Percentiles rank a stretch among this genome's conserved stretches.
These are phyloP conservation scores for Flaveria bidentis DNA, from an alignment of 129 eudicot species.

Conservation along the genomic window DNA sequence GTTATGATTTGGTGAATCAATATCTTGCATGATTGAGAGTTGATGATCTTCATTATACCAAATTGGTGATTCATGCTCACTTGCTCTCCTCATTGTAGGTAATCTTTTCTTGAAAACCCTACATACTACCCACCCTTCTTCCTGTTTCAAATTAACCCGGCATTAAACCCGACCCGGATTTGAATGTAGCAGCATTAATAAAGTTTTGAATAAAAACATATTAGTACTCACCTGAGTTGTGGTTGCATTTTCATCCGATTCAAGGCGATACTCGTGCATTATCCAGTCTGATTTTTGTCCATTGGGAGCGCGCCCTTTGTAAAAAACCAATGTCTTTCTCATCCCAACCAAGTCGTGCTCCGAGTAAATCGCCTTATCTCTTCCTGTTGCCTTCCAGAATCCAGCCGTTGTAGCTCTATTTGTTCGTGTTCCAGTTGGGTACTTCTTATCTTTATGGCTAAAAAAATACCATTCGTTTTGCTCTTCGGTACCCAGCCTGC, in stretches of 20 bases:
- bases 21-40: conserved; percentile 70
- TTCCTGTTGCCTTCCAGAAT: conserved; percentile 96
- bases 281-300: conserved; percentile 96
- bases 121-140: conserved; percentile 98
- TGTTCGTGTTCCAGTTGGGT: conserved; percentile 91
- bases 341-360: conserved; percentile 85
- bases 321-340: conserved; percentile 91
- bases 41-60: conserved; percentile 81
- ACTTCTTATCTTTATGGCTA: conserved; percentile 92
- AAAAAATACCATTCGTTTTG: conserved; percentile 92
- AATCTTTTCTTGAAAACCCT: conserved; percentile 84
- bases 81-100: conserved; percentile 51
- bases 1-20: conserved; percentile 67
- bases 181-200: no score
- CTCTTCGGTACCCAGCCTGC: conserved; percentile 82
- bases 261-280: conserved; percentile 95
- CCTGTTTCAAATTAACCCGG: conserved; percentile 43
- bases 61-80: conserved; percentile 70
- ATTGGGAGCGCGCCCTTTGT: conserved; percentile 91
- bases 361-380: conserved; percentile 86
- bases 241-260: conserved; percentile 78
- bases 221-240: conserved; percentile 58
- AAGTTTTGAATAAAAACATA: neutral
- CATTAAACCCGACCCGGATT: no score
- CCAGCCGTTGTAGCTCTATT: conserved; percentile 96